Percentiles rank a stretch among this genome's conserved stretches.
These are phyloP conservation scores for Plasmodium inui DNA, from an alignment of 169 alveolate genomes.

Conservation along the genomic window DNA sequence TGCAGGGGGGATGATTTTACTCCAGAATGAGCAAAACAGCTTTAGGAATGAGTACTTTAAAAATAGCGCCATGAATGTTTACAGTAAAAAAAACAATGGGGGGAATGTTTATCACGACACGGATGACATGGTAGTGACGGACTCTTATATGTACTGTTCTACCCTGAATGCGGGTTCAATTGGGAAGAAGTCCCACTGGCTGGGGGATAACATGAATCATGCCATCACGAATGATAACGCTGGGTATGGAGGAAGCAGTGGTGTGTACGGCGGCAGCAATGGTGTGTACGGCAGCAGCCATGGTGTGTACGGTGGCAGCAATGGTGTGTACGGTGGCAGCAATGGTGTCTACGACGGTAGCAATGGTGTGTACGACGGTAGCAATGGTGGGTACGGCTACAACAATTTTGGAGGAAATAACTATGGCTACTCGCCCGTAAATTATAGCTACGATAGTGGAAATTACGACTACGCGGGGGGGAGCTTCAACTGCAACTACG, in stretches of 20 bases:
- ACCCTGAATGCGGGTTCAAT: constrained; percentile 42
- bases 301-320: too few relatives aligned
- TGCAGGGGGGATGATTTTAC: background rate
- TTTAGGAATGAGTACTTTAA: constrained; percentile 27
- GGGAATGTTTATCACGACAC: constrained; percentile 39
- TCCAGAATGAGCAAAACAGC: constrained; percentile 12
- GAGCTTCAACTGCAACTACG: background rate
- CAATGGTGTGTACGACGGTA: background rate
- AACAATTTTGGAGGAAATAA: background rate
- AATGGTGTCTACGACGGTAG: background rate
- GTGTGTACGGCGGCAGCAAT: too few relatives aligned
- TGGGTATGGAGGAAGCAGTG: background rate
- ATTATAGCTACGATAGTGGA: background rate
- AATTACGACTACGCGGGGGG: background rate
- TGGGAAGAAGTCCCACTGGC: background rate
- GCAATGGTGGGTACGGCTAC: too few relatives aligned
- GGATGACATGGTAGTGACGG: constrained; percentile 30
- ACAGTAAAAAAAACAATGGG: constrained; percentile 22
- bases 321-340: too few relatives aligned
- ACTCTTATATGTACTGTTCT: constrained; percentile 46
- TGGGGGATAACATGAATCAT: background rate
- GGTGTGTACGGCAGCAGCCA: too few relatives aligned
- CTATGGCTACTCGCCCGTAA: background rate
- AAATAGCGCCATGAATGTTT: background rate
- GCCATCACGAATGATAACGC: background rate